Base-by-base conservation (phyloP, 108 stramenopile species). In the Skeletonema tropicum region DNA sequence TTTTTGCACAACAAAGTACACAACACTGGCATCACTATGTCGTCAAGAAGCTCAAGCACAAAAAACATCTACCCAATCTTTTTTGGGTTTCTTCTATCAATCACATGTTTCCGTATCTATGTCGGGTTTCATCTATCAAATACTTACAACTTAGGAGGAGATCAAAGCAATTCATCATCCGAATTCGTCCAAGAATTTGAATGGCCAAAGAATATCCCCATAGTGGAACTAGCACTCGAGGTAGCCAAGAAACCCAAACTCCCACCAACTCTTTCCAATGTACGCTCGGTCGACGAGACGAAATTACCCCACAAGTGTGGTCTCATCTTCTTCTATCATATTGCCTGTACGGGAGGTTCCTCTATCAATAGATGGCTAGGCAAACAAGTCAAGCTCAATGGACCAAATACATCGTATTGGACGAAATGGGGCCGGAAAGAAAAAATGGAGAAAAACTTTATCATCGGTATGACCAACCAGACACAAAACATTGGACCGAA, bases 261-360 rank as follows among this genome's bases (percentile, higher is more conserved):
- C 26, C 25, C 66, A 33, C 64, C 64, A 41, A 15, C 38, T 3
- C 23, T 67, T 21, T 75, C 66, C 41, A 75, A 35, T 57, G 5
- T 67, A 10, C 73, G 57, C 15, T 66, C 80, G 4, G 33, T 82
- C 5, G 74, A 82, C 52, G 80, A 82, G 35, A 57, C 64, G n/a
- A 66, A 60, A 26, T 46, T 70, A 9, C 76, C 76, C 12, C 61
- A 75, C 38, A 33, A 60, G 3, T 82, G 80, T 35, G 80, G 80
- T 5, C 66, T 55, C 2, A 60, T 82, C 29, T 11, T 82, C n/a
- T 82, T 71, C 39, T 60, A 63, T 39, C 73, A 82, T 35, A 60
- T 68, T 23, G 68, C 80, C 14, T 71, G 80, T 1, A 75, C 70
- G 32, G 70, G 63, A 6, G 80, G 74, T 1, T 46, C 45, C n/a